Conservation (phyloP, 2,329 filamentous ascomycete species). For the Coniella lustricola region DNA sequence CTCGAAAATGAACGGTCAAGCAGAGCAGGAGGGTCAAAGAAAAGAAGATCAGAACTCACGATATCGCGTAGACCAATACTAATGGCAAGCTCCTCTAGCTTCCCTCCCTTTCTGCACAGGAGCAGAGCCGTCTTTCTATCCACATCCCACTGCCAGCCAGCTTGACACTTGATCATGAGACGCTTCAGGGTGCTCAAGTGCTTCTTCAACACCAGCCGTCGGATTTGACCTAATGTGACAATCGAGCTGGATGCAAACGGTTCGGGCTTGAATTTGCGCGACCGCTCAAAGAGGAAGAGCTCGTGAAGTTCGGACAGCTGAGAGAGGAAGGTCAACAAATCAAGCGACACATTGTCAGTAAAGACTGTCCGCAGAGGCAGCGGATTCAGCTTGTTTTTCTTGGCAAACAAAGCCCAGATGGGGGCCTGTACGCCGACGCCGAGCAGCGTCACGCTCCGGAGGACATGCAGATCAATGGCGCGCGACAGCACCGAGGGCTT, state of each 20-base stretch:
- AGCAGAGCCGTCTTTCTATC: conserved; percentile 47
- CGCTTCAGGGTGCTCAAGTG: conserved; percentile 48
- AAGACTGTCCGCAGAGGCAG: conserved; percentile 51
- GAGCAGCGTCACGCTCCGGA: conserved; percentile 53
- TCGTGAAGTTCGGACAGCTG: conserved; percentile 49
- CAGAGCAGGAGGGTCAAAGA: not conserved
- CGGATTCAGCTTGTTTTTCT: conserved; percentile 44
- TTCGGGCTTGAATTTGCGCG: conserved; percentile 43
- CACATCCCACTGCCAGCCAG: conserved; percentile 47
- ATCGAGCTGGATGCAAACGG: conserved; percentile 44
- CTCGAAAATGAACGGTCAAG: not conserved
- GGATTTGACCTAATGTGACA: conserved; percentile 51
- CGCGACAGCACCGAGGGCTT: conserved; percentile 49
- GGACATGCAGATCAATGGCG: conserved; percentile 48
- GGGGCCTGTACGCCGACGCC: conserved; percentile 55
- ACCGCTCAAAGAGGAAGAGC: conserved; percentile 52
- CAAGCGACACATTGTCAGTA: conserved; percentile 53
- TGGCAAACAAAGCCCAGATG: conserved; percentile 51
- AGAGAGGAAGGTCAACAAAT: conserved; percentile 47
- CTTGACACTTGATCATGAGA: conserved; percentile 54
- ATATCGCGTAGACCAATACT: conserved; percentile 47
- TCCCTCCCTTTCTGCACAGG: conserved; percentile 42
- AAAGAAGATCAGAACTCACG: conserved; percentile 33
- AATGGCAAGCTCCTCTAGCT: conserved; percentile 48
- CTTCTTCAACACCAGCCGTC: conserved; percentile 48